phyloP scores from a whole-genome alignment of 352 stramenopile genomes.

The Phytophthora syringae region DNA sequence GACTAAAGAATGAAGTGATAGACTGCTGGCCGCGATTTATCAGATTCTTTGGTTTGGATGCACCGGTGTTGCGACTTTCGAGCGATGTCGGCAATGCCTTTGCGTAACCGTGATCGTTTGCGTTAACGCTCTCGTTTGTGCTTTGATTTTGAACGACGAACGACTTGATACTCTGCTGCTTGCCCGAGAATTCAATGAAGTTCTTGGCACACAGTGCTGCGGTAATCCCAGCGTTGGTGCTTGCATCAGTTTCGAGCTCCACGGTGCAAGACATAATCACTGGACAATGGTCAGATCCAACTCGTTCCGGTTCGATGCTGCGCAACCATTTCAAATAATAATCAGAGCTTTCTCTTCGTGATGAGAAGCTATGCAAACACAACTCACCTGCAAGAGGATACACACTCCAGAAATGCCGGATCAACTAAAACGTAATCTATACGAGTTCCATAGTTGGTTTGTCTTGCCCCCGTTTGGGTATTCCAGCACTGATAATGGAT shows the following conservation, averaged over 20 bases:
- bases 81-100: not conserved
- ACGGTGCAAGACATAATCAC: conserved; percentile 57
- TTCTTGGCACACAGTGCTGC: conserved; percentile 71
- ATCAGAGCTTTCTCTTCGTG: not conserved
- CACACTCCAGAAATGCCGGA: conserved; percentile 47
- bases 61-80: not conserved
- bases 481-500: conserved; percentile 79
- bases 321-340: not conserved
- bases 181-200: conserved; percentile 80
- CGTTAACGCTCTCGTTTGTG: conserved; percentile 5
- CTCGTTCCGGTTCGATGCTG: conserved; percentile 60
- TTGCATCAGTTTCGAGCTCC: conserved; percentile 29
- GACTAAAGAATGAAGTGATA: conserved; percentile 63
- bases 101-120: not conserved
- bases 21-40: conserved; percentile 41
- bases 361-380: not conserved
- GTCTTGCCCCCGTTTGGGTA: conserved; percentile 78
- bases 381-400: conserved; percentile 64
- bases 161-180: conserved; percentile 69
- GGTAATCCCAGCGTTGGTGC: conserved; percentile 28
- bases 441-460: conserved; percentile 92
- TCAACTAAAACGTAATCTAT: conserved; percentile 93
- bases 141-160: conserved; percentile 37
- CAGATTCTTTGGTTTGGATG: conserved; percentile 12
- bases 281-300: conserved; percentile 86